These are phyloP conservation scores for Teratosphaeria zuluensis DNA, from an alignment of 2,329 filamentous ascomycete species.

Conservation along the genomic window DNA sequence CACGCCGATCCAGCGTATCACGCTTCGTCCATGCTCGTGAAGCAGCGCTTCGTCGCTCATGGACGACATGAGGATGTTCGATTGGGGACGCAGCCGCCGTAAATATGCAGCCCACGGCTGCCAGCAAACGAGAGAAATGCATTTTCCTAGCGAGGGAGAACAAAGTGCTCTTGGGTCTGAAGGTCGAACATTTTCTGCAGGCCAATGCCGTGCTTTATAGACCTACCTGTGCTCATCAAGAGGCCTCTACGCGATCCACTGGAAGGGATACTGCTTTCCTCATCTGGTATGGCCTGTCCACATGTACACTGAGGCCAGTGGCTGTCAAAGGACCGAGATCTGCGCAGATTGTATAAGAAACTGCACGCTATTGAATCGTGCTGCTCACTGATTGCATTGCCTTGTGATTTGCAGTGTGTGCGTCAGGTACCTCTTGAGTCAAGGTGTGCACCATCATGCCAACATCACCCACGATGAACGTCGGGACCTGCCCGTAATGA, in stretches of 20 bases:
- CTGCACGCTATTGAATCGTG: not conserved
- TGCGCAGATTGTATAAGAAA: not conserved
- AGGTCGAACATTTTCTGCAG: not conserved
- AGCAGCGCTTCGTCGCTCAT: conserved; percentile 21
- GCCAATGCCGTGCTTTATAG: not conserved
- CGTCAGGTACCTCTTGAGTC: not conserved
- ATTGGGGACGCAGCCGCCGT: conserved; percentile 15
- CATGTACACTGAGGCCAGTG: not conserved
- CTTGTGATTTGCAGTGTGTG: not conserved
- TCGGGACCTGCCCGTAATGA: not conserved
- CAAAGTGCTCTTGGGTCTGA: not conserved
- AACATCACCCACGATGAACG: not conserved
- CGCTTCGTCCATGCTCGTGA: conserved; percentile 21
- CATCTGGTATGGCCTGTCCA: not conserved
- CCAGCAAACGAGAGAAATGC: conserved; percentile 13
- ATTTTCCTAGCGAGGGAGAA: conserved; percentile 7
- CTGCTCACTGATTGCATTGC: not conserved
- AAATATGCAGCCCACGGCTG: conserved; percentile 9
- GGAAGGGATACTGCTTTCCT: not conserved
- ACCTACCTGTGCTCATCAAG: not conserved
- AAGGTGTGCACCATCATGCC: not conserved
- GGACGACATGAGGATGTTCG: conserved; percentile 15
- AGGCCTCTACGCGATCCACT: not conserved
- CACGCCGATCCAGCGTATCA: conserved; percentile 16
- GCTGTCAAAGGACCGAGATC: not conserved